A percentile compares a stretch with the other conserved stretches of the same genome.
These are phyloP conservation scores for Penicillium fimorum DNA, from an alignment of 495 filamentous ascomycete genomes.

Conservation along the genomic window DNA sequence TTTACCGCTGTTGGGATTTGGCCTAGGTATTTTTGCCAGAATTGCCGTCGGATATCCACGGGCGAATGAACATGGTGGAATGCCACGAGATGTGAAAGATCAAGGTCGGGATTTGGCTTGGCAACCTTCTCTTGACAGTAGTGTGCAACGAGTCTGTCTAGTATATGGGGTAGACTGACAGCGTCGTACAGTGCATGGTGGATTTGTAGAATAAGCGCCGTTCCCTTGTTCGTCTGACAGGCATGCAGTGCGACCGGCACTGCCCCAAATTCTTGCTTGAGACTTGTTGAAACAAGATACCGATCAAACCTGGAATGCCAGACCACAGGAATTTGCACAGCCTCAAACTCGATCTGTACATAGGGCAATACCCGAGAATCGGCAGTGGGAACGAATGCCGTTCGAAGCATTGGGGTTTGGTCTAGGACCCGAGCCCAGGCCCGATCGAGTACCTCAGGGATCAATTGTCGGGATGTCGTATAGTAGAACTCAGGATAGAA, in stretches of 20 bases:
- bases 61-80: conserved; percentile 32
- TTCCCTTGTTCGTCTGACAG: conserved; percentile 20
- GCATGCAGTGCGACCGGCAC: conserved; percentile 31
- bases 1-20: conserved; percentile 11
- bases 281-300: conserved; percentile 7
- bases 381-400: conserved; percentile 30
- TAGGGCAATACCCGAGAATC: conserved; percentile 16
- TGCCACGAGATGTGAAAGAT: conserved; percentile 31
- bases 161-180: conserved; percentile 30
- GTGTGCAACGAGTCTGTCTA: conserved; percentile 22
- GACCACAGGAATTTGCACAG: conserved; percentile 19
- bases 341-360: conserved; percentile 27
- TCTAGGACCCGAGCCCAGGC: conserved; percentile 28
- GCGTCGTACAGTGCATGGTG: conserved; percentile 42
- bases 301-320: conserved; percentile 26
- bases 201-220: conserved; percentile 31
- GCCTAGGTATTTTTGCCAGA: conserved; percentile 36
- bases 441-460: conserved; percentile 16
- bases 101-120: conserved; percentile 9
- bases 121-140: conserved; percentile 13
- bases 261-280: conserved; percentile 17
- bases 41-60: conserved; percentile 24
- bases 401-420: conserved; percentile 30
- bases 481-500: conserved; percentile 38
- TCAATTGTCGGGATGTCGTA: conserved; percentile 17